Evolutionary conservation across 768 basidiomycete species (phyloP), one percentile per base, ranked within the genome.

Genomic region (Arthromyces matolae): DNA sequence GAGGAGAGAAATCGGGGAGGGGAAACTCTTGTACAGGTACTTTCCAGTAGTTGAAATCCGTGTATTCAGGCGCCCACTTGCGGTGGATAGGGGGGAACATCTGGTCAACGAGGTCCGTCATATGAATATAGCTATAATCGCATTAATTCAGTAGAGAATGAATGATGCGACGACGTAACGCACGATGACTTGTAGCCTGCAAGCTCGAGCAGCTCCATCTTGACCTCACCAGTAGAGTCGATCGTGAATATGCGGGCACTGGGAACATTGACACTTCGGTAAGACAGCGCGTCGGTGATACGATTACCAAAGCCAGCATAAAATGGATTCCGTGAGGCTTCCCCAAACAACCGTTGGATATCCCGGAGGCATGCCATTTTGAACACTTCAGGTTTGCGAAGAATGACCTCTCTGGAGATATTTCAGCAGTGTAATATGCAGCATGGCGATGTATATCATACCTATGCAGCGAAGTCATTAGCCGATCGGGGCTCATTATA

Each of bases 101-200:
- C 68, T 96, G 94, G 69, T 99, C 94, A 13, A 99, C 96, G n/a
- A 99, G 80, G 65, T 98, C 94, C 7, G 94, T 95, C 92, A 98
- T 94, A 62, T 94, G 90, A 50, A 97, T 97, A 65, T 98, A 98
- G 45, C 93, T 93, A 44, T 8, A 54, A 25, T 37, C 24, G 14
- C 45, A 25, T 36, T 35, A 44, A 47, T 19, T 25, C 25, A 47
- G 33, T 43, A 37, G 5, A 27, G 0, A 32, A 29, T 10, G n/a
- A 8, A 29, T 24, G 22, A 13, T 16, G n/a, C n/a, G 18, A 10
- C 14, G 9, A 3, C 29, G 4, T n/a, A 23, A 56, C 54, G 19
- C 58, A 94, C 84, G 91, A 93, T 14, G 93, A 95, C 63, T 94
- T 96, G 71, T 98, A 96, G 1, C 96, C 96, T 1, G 94, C 93